Conservation (phyloP, 2,329 filamentous ascomycete genomes). For the Botrytis pseudocinerea region DNA sequence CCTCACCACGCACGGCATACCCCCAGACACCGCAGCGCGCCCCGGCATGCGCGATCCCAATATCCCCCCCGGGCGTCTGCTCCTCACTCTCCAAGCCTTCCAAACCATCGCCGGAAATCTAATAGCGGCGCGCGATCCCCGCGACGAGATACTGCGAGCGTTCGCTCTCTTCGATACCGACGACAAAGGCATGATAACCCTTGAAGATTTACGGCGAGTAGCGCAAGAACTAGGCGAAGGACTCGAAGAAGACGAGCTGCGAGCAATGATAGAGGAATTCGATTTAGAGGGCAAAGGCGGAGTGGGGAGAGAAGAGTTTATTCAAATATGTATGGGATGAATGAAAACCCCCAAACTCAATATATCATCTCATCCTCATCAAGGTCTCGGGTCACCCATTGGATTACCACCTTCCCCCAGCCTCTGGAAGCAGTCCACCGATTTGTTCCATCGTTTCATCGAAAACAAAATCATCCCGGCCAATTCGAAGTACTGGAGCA, state of each 20-base stretch:
- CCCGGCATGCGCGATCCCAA: constrained; percentile 55
- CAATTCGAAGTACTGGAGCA: not conserved
- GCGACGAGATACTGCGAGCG: constrained; percentile 87
- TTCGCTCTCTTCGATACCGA: constrained; percentile 94
- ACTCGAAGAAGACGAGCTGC: constrained; percentile 86
- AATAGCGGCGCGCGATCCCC: constrained; percentile 79
- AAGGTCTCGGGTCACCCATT: constrained; percentile 5
- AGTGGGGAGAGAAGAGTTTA: constrained; percentile 67
- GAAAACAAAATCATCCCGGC: not conserved
- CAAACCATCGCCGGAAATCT: constrained; percentile 76
- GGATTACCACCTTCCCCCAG: constrained; percentile 1
- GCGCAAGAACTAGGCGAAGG: constrained; percentile 90
- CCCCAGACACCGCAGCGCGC: constrained; percentile 43
- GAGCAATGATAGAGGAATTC: constrained; percentile 97
- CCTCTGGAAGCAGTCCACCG: constrained; percentile 4
- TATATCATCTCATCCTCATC: not conserved
- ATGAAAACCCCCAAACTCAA: not conserved
- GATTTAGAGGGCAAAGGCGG: constrained; percentile 90
- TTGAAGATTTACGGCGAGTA: constrained; percentile 84
- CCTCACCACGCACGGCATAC: constrained; percentile 76
- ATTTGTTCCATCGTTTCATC: constrained; percentile 1
- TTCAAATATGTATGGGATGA: constrained; percentile 43
- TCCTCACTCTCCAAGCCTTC: constrained; percentile 72
- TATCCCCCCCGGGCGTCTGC: constrained; percentile 55
- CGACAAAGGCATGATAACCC: constrained; percentile 84